These are phyloP conservation scores for Psidium friedrichsthalianum DNA, from an alignment of 345 rosid genomes.

Conservation along the genomic window DNA sequence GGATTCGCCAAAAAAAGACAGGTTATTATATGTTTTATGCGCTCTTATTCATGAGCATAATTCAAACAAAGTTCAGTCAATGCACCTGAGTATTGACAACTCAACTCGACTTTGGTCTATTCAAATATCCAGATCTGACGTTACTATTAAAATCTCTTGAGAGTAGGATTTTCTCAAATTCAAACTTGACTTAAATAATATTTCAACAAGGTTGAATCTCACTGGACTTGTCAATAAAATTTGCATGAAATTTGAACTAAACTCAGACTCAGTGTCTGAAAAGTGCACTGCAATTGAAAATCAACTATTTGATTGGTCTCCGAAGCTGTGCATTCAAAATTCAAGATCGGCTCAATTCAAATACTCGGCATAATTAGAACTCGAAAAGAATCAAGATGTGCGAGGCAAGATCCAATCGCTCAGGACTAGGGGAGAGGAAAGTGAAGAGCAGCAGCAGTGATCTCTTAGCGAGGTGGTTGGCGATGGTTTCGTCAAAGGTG, in stretches of 20 bases:
- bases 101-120: too few relatives aligned
- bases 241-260: too few relatives aligned
- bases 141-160: too few relatives aligned
- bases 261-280: too few relatives aligned
- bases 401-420: background rate
- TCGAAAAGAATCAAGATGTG: too few relatives aligned
- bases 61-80: fast-evolving
- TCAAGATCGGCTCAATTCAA: background rate
- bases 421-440: too few relatives aligned
- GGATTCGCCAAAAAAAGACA: background rate
- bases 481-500: background rate
- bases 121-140: too few relatives aligned
- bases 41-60: background rate
- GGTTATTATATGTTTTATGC: fast-evolving
- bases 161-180: too few relatives aligned
- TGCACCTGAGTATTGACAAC: background rate
- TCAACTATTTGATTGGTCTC: background rate
- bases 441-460: too few relatives aligned
- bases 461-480: background rate
- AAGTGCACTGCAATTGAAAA: background rate
- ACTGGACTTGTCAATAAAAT: too few relatives aligned
- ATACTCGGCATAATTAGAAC: background rate
- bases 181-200: too few relatives aligned
- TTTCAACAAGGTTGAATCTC: too few relatives aligned
- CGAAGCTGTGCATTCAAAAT: background rate